A percentile compares a stretch with the other conserved stretches of the same genome.
These are phyloP conservation scores for Aspergillus hancockii DNA, from an alignment of 495 filamentous ascomycete genomes.

Conservation along the genomic window DNA sequence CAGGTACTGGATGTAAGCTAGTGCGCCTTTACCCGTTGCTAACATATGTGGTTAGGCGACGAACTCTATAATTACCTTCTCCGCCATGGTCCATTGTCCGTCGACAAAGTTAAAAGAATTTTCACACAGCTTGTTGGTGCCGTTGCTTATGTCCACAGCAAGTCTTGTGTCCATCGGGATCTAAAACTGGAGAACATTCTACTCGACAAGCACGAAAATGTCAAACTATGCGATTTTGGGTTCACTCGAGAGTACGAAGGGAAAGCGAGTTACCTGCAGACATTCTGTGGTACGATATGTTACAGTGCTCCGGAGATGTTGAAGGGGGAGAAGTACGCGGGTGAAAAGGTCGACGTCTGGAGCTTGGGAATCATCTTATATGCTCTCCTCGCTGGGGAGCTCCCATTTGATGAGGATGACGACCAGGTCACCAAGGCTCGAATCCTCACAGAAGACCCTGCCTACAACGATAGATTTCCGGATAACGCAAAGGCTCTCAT, in stretches of 20 bases:
- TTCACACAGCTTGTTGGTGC: constrained; percentile 96
- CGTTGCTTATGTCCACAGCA: constrained; percentile 92
- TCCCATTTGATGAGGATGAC: constrained; percentile 95
- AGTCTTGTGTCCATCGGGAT: constrained; percentile 94
- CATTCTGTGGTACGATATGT: constrained; percentile 96
- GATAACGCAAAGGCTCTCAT: constrained; percentile 75
- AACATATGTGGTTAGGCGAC: constrained; percentile 62
- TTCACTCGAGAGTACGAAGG: constrained; percentile 98
- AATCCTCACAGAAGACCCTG: constrained; percentile 82
- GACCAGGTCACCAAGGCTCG: constrained; percentile 80
- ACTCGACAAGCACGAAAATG: constrained; percentile 94
- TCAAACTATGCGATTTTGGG: constrained; percentile 98
- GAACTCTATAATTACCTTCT: constrained; percentile 96
- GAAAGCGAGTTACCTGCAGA: constrained; percentile 91
- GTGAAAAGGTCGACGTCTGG: constrained; percentile 98
- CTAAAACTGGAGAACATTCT: constrained; percentile 97
- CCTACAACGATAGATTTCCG: constrained; percentile 77
- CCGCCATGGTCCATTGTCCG: constrained; percentile 77
- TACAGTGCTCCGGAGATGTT: constrained; percentile 99
- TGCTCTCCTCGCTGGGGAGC: constrained; percentile 85
- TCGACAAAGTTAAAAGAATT: constrained; percentile 89
- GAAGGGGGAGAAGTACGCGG: constrained; percentile 96
- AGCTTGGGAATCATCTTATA: constrained; percentile 96
- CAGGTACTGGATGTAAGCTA: constrained; percentile 58
- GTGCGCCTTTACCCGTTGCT: constrained; percentile 11